Evolutionary conservation across 805 yeast genomes (phyloP).

Genomic region (Lipomyces chichibuensis): DNA sequence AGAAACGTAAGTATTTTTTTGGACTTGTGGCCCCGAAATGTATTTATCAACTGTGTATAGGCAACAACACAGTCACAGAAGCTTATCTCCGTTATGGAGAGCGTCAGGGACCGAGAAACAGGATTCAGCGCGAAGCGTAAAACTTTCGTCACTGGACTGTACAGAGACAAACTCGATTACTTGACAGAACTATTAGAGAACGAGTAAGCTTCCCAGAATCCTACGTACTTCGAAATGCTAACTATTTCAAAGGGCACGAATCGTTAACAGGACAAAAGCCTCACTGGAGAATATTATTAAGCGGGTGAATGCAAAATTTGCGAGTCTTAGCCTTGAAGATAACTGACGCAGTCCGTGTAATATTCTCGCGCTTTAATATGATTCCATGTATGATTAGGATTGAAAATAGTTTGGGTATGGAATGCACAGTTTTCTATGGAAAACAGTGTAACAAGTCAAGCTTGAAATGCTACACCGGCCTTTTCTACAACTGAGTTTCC

Average conservation of each 20-base stretch:
- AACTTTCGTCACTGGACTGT: constrained; percentile 10
- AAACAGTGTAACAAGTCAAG: constrained; percentile 9
- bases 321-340: constrained; percentile 2
- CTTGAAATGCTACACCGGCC: constrained; percentile 36
- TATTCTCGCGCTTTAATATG: not conserved
- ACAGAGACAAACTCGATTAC: constrained; percentile 10
- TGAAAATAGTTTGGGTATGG: not conserved
- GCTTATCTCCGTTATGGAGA: constrained; percentile 11
- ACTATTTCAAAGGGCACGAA: constrained; percentile 15
- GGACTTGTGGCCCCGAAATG: not conserved
- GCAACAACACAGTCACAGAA: constrained; percentile 18
- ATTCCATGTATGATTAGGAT: not conserved
- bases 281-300: constrained; percentile 15
- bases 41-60: not conserved
- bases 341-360: not conserved
- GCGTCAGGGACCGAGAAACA: constrained; percentile 7
- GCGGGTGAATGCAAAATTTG: constrained; percentile 10
- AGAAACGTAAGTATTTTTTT: constrained; percentile 5
- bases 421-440: not conserved
- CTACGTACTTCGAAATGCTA: not conserved
- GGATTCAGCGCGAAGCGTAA: not conserved
- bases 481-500: constrained; percentile 33
- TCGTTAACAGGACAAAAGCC: constrained; percentile 15
- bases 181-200: constrained; percentile 25
- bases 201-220: constrained; percentile 19